Conservation (phyloP, 2,329 filamentous ascomycete species). For the Cordyceps militaris region DNA sequence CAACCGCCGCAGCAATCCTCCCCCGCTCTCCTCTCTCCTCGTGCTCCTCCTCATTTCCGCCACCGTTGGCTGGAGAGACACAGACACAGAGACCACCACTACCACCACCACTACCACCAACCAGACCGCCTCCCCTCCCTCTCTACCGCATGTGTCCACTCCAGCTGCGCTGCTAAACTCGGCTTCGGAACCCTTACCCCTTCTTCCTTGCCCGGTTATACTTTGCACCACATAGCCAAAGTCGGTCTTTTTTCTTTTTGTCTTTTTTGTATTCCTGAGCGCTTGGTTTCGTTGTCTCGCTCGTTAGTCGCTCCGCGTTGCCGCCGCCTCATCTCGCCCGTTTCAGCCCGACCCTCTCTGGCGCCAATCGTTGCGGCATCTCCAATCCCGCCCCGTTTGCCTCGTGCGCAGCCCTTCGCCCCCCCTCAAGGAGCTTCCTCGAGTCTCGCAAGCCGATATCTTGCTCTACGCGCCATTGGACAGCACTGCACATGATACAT, state of each 20-base stretch:
- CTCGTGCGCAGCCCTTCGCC: background rate
- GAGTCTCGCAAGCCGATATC: background rate
- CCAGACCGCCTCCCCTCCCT: background rate
- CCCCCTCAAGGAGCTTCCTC: background rate
- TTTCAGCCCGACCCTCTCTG: background rate
- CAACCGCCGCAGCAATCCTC: background rate
- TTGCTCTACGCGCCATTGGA: background rate
- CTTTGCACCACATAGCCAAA: background rate
- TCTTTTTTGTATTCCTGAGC: background rate
- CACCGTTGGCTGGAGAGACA: background rate
- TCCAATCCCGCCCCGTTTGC: background rate
- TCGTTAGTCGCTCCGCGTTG: background rate
- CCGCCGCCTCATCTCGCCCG: background rate
- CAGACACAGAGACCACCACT: background rate
- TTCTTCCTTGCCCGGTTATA: background rate
- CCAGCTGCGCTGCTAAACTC: constrained; percentile 7
- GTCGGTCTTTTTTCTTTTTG: background rate
- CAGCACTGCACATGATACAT: background rate
- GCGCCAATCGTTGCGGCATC: constrained; percentile 4
- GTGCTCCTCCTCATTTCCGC: constrained; percentile 6
- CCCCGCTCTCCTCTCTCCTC: background rate
- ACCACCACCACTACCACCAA: background rate
- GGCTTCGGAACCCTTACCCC: background rate
- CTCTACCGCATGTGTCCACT: constrained; percentile 7
- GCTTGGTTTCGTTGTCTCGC: background rate